Evolutionary conservation across 805 yeast species (phyloP).

Genomic region (Saccharomycopsis fodiens): DNA sequence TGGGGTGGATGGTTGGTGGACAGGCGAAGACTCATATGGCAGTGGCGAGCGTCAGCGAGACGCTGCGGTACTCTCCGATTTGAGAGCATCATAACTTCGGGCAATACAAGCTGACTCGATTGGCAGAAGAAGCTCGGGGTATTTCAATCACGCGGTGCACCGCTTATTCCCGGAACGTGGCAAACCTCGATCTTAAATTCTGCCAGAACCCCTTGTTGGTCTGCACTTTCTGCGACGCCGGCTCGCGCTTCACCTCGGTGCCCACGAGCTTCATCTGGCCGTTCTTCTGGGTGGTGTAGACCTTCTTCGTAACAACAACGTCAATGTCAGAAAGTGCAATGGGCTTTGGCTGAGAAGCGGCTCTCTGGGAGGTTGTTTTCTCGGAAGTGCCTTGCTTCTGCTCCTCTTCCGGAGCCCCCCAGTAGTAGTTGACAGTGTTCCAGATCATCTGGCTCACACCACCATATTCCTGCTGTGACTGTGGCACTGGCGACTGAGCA

Average conservation of each 20-base stretch:
- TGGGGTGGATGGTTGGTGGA: no score
- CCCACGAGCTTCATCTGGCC: neutral
- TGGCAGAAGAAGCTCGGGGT: no score
- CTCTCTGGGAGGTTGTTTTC: no score
- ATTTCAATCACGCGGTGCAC: no score
- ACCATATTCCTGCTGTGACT: neutral
- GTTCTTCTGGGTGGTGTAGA: neutral
- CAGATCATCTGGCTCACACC: constrained; percentile 1
- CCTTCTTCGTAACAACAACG: neutral
- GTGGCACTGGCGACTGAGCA: neutral
- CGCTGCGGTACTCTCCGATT: no score
- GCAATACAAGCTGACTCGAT: no score
- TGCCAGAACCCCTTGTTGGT: neutral
- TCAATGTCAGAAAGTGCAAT: neutral
- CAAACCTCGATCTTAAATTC: no score
- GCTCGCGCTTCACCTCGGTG: neutral
- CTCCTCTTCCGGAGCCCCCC: neutral
- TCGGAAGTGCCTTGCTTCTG: neutral
- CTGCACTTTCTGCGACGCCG: neutral
- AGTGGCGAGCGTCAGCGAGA: no score
- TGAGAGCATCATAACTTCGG: no score
- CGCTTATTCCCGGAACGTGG: no score
- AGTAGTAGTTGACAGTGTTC: neutral
- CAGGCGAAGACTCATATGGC: no score
- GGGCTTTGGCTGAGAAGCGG: no score